phyloP scores from a whole-genome alignment of 2,329 filamentous ascomycete genomes.

The Onygenales sp. region DNA sequence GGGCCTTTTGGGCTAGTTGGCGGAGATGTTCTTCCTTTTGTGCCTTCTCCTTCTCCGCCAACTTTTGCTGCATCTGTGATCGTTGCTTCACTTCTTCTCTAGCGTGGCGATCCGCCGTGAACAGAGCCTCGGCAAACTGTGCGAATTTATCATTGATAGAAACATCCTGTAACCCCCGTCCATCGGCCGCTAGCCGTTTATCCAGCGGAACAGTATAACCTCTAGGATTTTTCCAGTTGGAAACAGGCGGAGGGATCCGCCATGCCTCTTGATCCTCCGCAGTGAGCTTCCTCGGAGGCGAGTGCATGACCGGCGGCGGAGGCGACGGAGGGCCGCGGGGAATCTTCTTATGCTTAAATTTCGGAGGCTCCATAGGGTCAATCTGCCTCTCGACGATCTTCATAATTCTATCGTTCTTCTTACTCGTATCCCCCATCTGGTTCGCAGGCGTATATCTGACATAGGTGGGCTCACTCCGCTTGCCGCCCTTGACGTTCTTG shows the following conservation, averaged over 20 bases:
- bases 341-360: slow-evolving; percentile 99
- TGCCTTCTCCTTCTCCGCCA: slow-evolving; percentile 92
- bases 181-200: slow-evolving; percentile 89
- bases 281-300: slow-evolving; percentile 85
- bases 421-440: slow-evolving; percentile 82
- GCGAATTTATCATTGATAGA: slow-evolving; percentile 98
- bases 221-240: slow-evolving; percentile 99
- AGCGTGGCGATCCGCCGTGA: slow-evolving; percentile 88
- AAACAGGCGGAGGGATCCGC: slow-evolving; percentile 83
- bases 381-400: slow-evolving; percentile 93
- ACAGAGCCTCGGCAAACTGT: slow-evolving; percentile 86
- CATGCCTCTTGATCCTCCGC: slow-evolving; percentile 96
- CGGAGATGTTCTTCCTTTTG: slow-evolving; percentile 90
- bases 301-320: slow-evolving; percentile 89
- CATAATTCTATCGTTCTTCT: slow-evolving; percentile 92
- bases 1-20: slow-evolving; percentile 78
- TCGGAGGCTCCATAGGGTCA: slow-evolving; percentile 94
- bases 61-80: slow-evolving; percentile 85
- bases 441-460: slow-evolving; percentile 93
- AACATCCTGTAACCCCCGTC: slow-evolving; percentile 81
- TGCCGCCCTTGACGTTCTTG: slow-evolving; percentile 81
- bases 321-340: slow-evolving; percentile 85
- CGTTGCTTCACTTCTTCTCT: slow-evolving; percentile 91
- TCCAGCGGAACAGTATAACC: slow-evolving; percentile 94
- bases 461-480: slow-evolving; percentile 77